Conservation (phyloP, 352 stramenopile species). For the Globisporangium lucens region DNA sequence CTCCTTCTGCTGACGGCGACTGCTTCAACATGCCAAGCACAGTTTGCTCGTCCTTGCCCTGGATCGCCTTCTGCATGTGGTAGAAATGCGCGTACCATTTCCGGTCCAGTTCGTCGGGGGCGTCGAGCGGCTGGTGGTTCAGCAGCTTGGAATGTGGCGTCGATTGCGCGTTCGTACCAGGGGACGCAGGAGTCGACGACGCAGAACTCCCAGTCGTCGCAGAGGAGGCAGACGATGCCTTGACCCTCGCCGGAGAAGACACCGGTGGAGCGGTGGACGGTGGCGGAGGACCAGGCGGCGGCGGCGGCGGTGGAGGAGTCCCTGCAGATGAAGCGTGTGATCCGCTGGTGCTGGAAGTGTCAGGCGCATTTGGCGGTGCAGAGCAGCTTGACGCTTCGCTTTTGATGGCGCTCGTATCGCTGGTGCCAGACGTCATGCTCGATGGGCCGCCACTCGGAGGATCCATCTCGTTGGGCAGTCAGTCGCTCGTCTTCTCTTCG, state of each 20-base stretch:
- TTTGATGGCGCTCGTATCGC: slow-evolving; percentile 11
- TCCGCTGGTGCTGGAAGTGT: not conserved
- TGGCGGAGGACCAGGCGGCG: slow-evolving; percentile 34
- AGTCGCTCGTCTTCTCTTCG: not conserved
- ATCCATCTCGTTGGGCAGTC: not conserved
- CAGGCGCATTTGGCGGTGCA: not conserved
- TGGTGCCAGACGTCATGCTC: not conserved
- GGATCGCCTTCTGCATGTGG: slow-evolving; percentile 80
- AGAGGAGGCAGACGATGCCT: slow-evolving; percentile 5
- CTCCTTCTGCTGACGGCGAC: slow-evolving; percentile 21
- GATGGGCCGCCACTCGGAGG: slow-evolving; percentile 1
- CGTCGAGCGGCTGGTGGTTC: slow-evolving; percentile 69
- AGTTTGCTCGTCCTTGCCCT: slow-evolving; percentile 60
- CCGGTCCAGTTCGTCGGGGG: slow-evolving; percentile 72
- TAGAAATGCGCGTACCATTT: slow-evolving; percentile 88
- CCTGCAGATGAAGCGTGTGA: slow-evolving; percentile 7
- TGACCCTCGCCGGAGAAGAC: slow-evolving; percentile 17
- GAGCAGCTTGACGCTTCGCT: not conserved
- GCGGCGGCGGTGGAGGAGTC: slow-evolving; percentile 34
- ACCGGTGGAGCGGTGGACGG: slow-evolving; percentile 18
- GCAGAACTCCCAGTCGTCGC: slow-evolving; percentile 6
- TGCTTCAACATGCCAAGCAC: slow-evolving; percentile 63
- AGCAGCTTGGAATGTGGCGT: slow-evolving; percentile 71
- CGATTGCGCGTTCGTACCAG: slow-evolving; percentile 20
- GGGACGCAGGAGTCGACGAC: slow-evolving; percentile 28